phyloP scores from a whole-genome alignment of 805 yeast genomes.

The Yamadazyma philogaea region DNA sequence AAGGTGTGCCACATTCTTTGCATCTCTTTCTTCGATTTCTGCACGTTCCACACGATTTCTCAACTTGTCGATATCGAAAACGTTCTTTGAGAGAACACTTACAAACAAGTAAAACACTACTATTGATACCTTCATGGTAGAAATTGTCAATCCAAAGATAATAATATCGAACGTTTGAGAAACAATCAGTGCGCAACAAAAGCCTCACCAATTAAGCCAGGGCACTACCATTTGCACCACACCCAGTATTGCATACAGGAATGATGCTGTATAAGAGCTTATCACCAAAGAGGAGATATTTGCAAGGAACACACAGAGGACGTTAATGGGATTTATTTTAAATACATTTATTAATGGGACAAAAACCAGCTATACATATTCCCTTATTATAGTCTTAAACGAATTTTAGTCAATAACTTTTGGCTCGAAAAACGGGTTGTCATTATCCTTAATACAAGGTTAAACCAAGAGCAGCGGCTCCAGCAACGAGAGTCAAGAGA shows the following conservation, averaged over 20 bases:
- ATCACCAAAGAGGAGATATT: no score
- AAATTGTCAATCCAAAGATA: neutral
- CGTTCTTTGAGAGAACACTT: constrained; percentile 13
- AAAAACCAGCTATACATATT: constrained; percentile 5
- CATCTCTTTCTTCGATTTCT: constrained; percentile 10
- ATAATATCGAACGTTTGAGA: neutral
- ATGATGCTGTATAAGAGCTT: no score
- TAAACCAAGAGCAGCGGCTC: constrained; percentile 37
- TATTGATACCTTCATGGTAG: constrained; percentile 1
- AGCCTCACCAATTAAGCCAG: no score
- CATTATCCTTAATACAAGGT: constrained; percentile 22
- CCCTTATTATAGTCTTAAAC: constrained; percentile 2
- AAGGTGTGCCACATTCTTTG: constrained; percentile 9
- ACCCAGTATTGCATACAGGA: no score
- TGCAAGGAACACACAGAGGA: no score
- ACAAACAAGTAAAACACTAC: constrained; percentile 4
- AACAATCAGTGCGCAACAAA: no score
- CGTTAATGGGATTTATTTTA: neutral
- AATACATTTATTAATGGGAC: constrained; percentile 4
- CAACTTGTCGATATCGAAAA: constrained; percentile 13
- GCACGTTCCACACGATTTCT: constrained; percentile 6
- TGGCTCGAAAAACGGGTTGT: constrained; percentile 3
- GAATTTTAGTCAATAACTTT: neutral
- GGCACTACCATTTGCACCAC: neutral
- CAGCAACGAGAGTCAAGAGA: constrained; percentile 23